Conservation (phyloP, 2,329 filamentous ascomycete species). For the Penicillium janthinellum region DNA sequence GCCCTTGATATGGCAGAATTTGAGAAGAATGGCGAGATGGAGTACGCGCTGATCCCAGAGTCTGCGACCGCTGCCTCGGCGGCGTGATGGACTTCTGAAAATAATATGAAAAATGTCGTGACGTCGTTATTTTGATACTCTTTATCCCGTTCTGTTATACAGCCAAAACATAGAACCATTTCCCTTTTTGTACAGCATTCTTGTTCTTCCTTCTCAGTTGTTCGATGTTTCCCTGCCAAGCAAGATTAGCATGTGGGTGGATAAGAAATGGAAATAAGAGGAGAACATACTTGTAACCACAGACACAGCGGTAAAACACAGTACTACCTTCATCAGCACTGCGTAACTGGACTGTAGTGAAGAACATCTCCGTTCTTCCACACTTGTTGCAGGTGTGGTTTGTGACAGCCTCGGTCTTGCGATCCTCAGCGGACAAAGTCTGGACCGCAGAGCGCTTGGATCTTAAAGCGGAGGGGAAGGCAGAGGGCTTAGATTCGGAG, state of each 20-base stretch:
- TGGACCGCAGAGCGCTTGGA: conserved; percentile 86
- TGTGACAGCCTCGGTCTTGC: conserved; percentile 71
- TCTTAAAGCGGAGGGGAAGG: conserved; percentile 87
- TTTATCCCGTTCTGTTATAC: conserved; percentile 32
- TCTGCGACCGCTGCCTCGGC: conserved; percentile 32
- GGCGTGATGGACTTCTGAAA: conserved; percentile 27
- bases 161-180: conserved; percentile 27
- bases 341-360: conserved; percentile 80
- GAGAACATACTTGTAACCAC: conserved; percentile 72
- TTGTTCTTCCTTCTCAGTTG: conserved; percentile 31
- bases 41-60: conserved; percentile 89
- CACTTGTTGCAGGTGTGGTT: conserved; percentile 77
- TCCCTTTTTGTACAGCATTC: conserved; percentile 18
- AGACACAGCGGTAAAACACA: conserved; percentile 86
- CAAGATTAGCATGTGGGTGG: conserved; percentile 22
- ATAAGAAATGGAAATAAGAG: neutral
- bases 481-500: conserved; percentile 82
- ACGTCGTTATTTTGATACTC: conserved; percentile 33
- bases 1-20: conserved; percentile 98
- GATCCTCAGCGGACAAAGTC: conserved; percentile 73
- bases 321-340: conserved; percentile 95
- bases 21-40: conserved; percentile 81
- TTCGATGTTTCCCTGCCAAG: conserved; percentile 37
- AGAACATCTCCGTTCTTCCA: conserved; percentile 78
- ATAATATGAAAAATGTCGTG: conserved; percentile 24